Evolutionary conservation across 768 basidiomycete genomes (phyloP), one percentile per base, ranked within the genome.

Genomic region (Mycena haematopus): DNA sequence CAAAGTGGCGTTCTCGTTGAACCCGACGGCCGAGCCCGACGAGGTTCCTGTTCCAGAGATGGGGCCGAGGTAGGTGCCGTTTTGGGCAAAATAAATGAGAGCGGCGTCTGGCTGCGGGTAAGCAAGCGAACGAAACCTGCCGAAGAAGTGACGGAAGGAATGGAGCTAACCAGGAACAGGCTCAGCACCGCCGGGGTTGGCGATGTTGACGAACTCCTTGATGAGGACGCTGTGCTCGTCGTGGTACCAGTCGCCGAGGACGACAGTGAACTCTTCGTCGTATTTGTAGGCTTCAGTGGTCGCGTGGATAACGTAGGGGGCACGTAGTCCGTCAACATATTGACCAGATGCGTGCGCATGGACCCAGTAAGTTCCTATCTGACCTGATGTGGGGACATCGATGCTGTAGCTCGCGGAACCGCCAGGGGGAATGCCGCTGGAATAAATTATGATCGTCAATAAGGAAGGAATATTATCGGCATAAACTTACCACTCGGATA

Each of bases 231-330:
- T 50, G 62, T 94, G 91, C 72, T 93, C 80, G 7, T 87, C 73
- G 71, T 97, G 94, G 71, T 98, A 98, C 96, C 96, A 99, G 73
- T 98, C 96, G 6, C 87, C 84, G 1, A 98, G 78, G 61, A 95
- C 72, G 66, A 99, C 79, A 21, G 92, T 96, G 77, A 86, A 95
- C 68, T 98, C 96, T 27, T 90, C 92, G 74, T 98, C 95, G 74
- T 97, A 98, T 65, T 75, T 66, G 73, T 93, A 84, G 21, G 78
- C 81, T 75, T 91, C 90, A 56, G 78, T 79, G 1, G 80, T 75
- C 5, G 89, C 87, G 69, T 91, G 91, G 52, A 98, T 84, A 52
- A 96, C 71, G 47, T 97, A 73, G 0, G 96, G 93, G 0, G 94
- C 82, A n/a, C 95, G 89, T 1, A 99, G 82, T 22, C 96, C 96